Base-by-base conservation (phyloP, 2,329 filamentous ascomycete species). In the Cladosporium sp. region DNA sequence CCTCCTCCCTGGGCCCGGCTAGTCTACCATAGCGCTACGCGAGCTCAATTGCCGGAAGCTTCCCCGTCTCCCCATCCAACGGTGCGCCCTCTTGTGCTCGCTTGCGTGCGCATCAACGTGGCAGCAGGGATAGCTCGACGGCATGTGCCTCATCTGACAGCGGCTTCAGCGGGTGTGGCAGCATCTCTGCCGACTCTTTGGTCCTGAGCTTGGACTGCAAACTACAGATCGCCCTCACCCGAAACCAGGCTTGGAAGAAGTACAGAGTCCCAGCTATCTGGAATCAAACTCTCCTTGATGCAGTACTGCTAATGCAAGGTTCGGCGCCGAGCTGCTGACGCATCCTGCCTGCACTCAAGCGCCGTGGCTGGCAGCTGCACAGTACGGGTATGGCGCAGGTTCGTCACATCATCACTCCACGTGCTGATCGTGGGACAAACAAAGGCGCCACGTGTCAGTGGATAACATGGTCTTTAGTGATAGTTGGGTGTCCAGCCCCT, bases 81-180 rank as follows among this genome's bases (percentile, higher is more conserved):
- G 25, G 32, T 57, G 30, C 54, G 34, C 30, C 53, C 53, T 30
- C 36, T 18, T 30, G 10, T 11, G n/a, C 53, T 57, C 54, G 54
- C 54, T 57, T 39, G 32, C 54, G 32, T 25, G 26, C 30, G 14
- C 30, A 25, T 30, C 51, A 39, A 39, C 54, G 54, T 57, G 54
- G 54, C 30, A 39, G 54, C 54, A 57, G 54, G 54, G 54, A 39
- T 26, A 57, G 54, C 54, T 57, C 32, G 28, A 57, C 28, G 51
- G 51, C 51, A 54, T 21, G 16, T 54, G 51, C 51, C 10, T 16
- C 26, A 13, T 54, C 18, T 54, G 51, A 54, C 51, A 54, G 51
- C 51, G 26, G 51, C 26, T 32, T 30, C 26, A 32, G 51, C 51
- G 25, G 49, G 26, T 30, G 49, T 53, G 49, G 49, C 49, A 28